phyloP scores from a whole-genome alignment of 805 yeast species.

The Candida piceae region DNA sequence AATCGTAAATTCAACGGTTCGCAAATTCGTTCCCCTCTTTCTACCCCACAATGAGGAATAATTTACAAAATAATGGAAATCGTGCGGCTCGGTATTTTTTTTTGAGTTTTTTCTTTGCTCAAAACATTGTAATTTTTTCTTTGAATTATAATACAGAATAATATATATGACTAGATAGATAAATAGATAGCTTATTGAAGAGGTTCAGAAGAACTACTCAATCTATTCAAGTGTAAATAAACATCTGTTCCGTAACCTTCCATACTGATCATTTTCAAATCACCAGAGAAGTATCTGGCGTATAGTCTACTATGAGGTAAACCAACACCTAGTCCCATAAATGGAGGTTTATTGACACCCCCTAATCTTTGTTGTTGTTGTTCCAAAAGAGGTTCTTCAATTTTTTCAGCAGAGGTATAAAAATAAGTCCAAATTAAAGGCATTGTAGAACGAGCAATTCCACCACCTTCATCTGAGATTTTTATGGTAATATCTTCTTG shows the following conservation, averaged over 20 bases:
- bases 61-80: no score
- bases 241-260: constrained; percentile 95
- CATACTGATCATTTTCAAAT: constrained; percentile 80
- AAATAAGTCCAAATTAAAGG: constrained; percentile 89
- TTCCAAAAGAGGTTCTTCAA: constrained; percentile 33
- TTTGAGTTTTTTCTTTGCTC: no score
- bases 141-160: no score
- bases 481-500: constrained; percentile 87
- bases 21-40: constrained; percentile 1
- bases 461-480: constrained; percentile 92
- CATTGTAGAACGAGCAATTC: constrained; percentile 77
- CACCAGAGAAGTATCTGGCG: constrained; percentile 89
- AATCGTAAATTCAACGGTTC: no score
- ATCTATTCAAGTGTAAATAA: constrained; percentile 76
- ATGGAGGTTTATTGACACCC: constrained; percentile 56
- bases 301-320: constrained; percentile 80
- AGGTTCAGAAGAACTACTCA: constrained; percentile 71
- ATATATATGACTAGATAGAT: not conserved
- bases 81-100: no score
- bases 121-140: no score
- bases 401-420: constrained; percentile 80
- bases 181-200: constrained; percentile 32
- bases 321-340: constrained; percentile 94
- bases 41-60: no score
- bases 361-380: constrained; percentile 21